Conservation (phyloP, 1,284 basidiomycete genomes). For the Naganishia albida region DNA sequence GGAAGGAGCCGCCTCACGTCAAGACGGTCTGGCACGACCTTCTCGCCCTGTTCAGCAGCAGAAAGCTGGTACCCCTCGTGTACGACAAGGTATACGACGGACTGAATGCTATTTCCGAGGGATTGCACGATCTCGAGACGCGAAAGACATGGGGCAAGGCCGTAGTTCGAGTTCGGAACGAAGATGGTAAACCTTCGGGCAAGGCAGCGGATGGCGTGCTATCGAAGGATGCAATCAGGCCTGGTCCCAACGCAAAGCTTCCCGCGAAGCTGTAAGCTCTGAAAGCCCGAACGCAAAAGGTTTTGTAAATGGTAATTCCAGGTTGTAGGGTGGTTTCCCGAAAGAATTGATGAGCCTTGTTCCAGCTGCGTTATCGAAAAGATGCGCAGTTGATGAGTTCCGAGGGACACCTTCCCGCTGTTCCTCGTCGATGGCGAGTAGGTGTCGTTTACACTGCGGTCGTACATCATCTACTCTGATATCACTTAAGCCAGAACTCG, state of each 20-base stretch:
- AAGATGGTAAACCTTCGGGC: constrained; percentile 38
- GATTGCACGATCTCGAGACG: constrained; percentile 60
- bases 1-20: constrained; percentile 67
- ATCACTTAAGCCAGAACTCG: too few relatives aligned
- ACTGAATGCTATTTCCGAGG: constrained; percentile 64
- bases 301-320: too few relatives aligned
- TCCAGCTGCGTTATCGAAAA: too few relatives aligned
- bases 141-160: constrained; percentile 94
- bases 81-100: constrained; percentile 74
- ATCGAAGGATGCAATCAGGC: constrained; percentile 16
- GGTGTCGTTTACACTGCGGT: too few relatives aligned
- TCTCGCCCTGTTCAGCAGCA: constrained; percentile 68
- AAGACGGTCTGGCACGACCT: constrained; percentile 73
- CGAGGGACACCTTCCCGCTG: too few relatives aligned
- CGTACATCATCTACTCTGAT: too few relatives aligned
- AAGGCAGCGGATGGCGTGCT: not conserved
- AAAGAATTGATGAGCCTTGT: too few relatives aligned
- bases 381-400: too few relatives aligned
- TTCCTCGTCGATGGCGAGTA: too few relatives aligned
- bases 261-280: constrained; percentile 12
- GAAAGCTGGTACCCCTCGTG: constrained; percentile 68
- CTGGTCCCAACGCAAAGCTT: constrained; percentile 5
- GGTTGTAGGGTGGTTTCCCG: too few relatives aligned
- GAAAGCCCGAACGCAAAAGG: too few relatives aligned
- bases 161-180: constrained; percentile 66